A percentile compares a stretch with the other conserved stretches of the same genome.
Evolutionary conservation across 495 filamentous ascomycete species (phyloP).

Genomic region (Podospora anserina): DNA sequence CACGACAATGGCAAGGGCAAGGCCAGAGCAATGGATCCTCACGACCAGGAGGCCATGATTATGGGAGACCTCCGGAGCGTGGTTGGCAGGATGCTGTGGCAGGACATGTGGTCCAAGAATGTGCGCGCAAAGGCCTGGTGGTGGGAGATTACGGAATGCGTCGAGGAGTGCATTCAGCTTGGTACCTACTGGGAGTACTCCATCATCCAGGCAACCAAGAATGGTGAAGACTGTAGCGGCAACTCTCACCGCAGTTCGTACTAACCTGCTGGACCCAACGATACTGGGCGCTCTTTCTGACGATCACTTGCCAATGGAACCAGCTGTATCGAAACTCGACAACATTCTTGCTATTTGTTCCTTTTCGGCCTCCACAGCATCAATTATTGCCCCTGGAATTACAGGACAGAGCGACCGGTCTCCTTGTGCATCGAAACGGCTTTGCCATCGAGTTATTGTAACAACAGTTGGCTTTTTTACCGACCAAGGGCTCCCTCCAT

Average conservation of each 20-base stretch:
- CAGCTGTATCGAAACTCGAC: too few relatives aligned
- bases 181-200: constrained; percentile 49
- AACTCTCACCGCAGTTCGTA: background rate
- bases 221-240: background rate
- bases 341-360: too few relatives aligned
- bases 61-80: constrained; percentile 38
- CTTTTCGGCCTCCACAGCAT: too few relatives aligned
- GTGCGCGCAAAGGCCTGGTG: constrained; percentile 46
- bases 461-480: too few relatives aligned
- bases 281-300: background rate
- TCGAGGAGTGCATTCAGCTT: constrained; percentile 45
- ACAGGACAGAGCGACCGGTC: too few relatives aligned
- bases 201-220: constrained; percentile 45
- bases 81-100: constrained; percentile 42
- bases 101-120: constrained; percentile 46
- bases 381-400: too few relatives aligned
- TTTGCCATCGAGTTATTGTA: too few relatives aligned
- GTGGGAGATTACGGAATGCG: constrained; percentile 49
- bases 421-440: too few relatives aligned
- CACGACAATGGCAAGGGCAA: constrained; percentile 9
- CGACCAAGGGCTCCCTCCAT: too few relatives aligned
- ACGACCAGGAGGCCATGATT: constrained; percentile 12
- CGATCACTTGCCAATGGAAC: too few relatives aligned
- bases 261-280: background rate
- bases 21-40: background rate